Evolutionary conservation across 345 rosid species (phyloP).

Genomic region (Ailanthus altissimus): DNA sequence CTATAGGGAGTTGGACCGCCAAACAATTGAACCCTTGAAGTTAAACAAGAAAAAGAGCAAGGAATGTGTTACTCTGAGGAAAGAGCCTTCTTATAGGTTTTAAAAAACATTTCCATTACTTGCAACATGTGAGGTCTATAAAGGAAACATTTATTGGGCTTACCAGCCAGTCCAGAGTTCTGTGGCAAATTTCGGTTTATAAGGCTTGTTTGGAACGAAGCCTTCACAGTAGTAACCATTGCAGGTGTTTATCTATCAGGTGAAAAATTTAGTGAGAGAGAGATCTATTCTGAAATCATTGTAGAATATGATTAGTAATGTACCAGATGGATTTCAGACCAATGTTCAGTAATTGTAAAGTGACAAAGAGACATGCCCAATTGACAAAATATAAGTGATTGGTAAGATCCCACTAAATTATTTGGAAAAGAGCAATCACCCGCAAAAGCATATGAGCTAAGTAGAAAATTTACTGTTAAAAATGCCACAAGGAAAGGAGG

Average conservation of each 20-base stretch:
- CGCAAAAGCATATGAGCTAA: constrained; percentile 1
- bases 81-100: neutral
- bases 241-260: constrained; percentile 75
- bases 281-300: neutral
- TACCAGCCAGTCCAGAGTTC: constrained; percentile 98
- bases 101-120: neutral
- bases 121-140: neutral
- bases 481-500: constrained; percentile 30
- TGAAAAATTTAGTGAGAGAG: neutral
- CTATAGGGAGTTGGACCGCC: constrained; percentile 62
- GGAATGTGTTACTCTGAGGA: neutral
- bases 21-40: constrained; percentile 59
- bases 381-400: constrained; percentile 14
- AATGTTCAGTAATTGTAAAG: neutral
- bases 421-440: neutral
- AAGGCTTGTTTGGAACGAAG: constrained; percentile 58
- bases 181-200: constrained; percentile 93
- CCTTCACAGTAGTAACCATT: constrained; percentile 86
- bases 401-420: constrained; percentile 16
- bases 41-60: constrained; percentile 1
- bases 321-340: neutral
- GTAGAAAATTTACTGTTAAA: constrained; percentile 18
- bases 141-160: constrained; percentile 15
- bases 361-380: constrained; percentile 5
- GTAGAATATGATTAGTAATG: neutral